Evolutionary conservation across 2,329 filamentous ascomycete species (phyloP).

Genomic region (Apiospora marii): DNA sequence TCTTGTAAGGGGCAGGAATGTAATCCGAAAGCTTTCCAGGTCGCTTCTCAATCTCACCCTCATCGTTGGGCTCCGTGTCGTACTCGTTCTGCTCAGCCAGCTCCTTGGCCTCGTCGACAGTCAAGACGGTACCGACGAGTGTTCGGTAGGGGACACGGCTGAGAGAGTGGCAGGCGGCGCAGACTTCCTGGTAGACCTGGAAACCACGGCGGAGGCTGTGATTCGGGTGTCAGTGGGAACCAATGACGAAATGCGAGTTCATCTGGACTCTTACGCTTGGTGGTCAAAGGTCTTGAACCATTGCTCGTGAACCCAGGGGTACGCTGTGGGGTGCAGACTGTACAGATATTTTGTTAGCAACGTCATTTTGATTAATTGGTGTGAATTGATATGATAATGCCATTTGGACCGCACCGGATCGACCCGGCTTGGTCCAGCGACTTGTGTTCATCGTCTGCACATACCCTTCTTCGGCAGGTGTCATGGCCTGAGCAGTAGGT

Average conservation of each 20-base stretch:
- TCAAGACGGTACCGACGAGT: constrained; percentile 90
- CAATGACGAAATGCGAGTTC: constrained; percentile 23
- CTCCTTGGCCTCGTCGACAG: constrained; percentile 96
- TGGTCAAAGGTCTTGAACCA: constrained; percentile 97
- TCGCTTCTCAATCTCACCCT: constrained; percentile 98
- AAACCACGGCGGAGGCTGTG: constrained; percentile 94
- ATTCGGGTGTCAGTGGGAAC: background rate
- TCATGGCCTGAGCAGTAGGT: constrained; percentile 85
- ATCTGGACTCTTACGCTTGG: constrained; percentile 75
- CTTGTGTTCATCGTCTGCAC: constrained; percentile 49
- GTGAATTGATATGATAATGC: background rate
- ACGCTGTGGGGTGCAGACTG: constrained; percentile 89
- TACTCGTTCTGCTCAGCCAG: constrained; percentile 99
- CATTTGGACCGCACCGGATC: background rate
- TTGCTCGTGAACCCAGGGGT: constrained; percentile 95
- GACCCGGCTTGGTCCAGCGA: constrained; percentile 11
- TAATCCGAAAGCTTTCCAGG: constrained; percentile 99
- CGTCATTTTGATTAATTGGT: background rate
- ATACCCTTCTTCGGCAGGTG: constrained; percentile 97
- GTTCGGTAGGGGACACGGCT: constrained; percentile 91
- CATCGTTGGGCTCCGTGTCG: constrained; percentile 95
- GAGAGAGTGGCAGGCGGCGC: constrained; percentile 96
- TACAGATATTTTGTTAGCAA: constrained; percentile 15
- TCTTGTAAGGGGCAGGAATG: constrained; percentile 94
- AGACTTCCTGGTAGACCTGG: constrained; percentile 99